A percentile compares a stretch with the other conserved stretches of the same genome.
phyloP scores from a whole-genome alignment of 495 filamentous ascomycete species.

The Tuber calosporum region DNA sequence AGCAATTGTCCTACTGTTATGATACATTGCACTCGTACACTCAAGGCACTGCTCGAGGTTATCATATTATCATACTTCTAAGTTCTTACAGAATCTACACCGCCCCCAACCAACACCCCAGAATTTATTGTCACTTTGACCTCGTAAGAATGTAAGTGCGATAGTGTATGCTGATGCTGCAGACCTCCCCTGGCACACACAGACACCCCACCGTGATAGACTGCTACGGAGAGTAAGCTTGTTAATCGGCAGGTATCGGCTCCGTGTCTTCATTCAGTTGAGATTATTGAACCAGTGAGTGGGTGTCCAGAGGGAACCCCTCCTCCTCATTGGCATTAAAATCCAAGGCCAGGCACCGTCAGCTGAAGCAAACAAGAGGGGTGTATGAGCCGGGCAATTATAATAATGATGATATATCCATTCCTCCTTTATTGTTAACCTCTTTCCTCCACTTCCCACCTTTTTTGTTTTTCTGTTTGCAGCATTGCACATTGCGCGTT shows the following conservation, averaged over 20 bases:
- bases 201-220: background rate
- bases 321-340: background rate
- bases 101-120: background rate
- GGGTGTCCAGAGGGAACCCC: background rate
- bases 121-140: background rate
- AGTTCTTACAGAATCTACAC: background rate
- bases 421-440: background rate
- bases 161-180: background rate
- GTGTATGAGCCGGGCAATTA: background rate
- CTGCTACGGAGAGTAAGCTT: background rate
- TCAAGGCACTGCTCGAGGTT: background rate
- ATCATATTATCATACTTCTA: too few relatives aligned
- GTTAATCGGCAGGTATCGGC: background rate
- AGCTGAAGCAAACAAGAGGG: constrained; percentile 1
- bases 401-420: background rate
- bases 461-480: background rate
- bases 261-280: background rate
- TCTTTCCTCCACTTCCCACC: background rate
- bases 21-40: background rate
- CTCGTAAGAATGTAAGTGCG: background rate
- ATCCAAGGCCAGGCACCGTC: constrained; percentile 4
- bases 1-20: background rate
- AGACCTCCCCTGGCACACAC: background rate
- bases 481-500: background rate
- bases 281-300: background rate